Percentiles rank a stretch among this genome's conserved stretches.
Evolutionary conservation across 2,329 filamentous ascomycete species (phyloP).

Genomic region (Coccinonectria pachysandricola): DNA sequence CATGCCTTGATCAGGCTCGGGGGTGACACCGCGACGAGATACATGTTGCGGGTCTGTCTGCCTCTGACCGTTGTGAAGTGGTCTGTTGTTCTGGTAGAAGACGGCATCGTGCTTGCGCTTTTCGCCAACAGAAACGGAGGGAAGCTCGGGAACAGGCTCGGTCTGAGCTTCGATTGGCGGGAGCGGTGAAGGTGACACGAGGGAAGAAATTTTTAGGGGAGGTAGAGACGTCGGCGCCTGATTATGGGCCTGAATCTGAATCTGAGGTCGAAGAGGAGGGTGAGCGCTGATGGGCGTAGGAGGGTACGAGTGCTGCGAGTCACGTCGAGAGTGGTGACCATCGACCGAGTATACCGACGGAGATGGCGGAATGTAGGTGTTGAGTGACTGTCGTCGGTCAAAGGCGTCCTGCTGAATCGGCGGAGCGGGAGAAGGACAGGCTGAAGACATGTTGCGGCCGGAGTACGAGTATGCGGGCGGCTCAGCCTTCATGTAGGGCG

Average conservation of each 20-base stretch:
- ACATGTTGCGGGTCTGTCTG: slow-evolving; percentile 24
- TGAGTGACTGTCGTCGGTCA: slow-evolving; percentile 26
- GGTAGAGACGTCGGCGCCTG: slow-evolving; percentile 26
- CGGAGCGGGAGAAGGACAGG: slow-evolving; percentile 21
- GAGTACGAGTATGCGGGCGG: slow-evolving; percentile 29
- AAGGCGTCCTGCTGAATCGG: slow-evolving; percentile 25
- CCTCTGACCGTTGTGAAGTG: slow-evolving; percentile 28
- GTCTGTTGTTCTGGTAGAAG: slow-evolving; percentile 21
- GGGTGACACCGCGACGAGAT: slow-evolving; percentile 13
- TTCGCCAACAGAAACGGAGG: slow-evolving; percentile 19
- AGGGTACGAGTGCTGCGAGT: slow-evolving; percentile 21
- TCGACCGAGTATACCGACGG: slow-evolving; percentile 23
- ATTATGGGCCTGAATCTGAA: slow-evolving; percentile 9
- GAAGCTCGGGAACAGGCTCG: slow-evolving; percentile 17
- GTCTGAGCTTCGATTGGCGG: slow-evolving; percentile 27
- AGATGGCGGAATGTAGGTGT: slow-evolving; percentile 29
- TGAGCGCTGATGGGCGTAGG: slow-evolving; percentile 18
- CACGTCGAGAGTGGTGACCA: slow-evolving; percentile 19
- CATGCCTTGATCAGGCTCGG: slow-evolving; percentile 21
- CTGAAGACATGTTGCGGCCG: slow-evolving; percentile 18
- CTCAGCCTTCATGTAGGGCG: slow-evolving; percentile 29
- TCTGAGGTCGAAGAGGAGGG: slow-evolving; percentile 10
- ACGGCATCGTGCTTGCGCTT: slow-evolving; percentile 29
- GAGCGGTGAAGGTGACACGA: slow-evolving; percentile 25
- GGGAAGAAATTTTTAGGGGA: slow-evolving; percentile 26